Evolutionary conservation across 768 basidiomycete species (phyloP), one percentile per base, ranked within the genome.

Genomic region (Stropharia rugosoannulata): DNA sequence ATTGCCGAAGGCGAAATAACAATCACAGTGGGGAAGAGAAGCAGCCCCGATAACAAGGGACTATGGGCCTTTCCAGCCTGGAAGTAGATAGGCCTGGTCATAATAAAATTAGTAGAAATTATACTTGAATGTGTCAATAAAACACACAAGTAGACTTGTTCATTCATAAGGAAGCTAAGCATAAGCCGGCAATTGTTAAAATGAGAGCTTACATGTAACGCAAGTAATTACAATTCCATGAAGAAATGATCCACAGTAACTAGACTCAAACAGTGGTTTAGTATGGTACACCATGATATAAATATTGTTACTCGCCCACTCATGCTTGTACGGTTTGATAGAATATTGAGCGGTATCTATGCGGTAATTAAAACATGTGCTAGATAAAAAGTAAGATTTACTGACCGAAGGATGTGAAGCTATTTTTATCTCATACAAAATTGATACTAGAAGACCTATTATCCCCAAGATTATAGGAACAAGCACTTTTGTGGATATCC

Each of bases 391-490:
- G 22, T 27, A 15, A 35, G 13, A 25, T 16, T 3, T 3, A 32
- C 48, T 18, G 16, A 60, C 64, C 12, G 60, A 61, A 3, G 71
- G 67, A n/a, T 65, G 15, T 13, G 22, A 58, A 0, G 79, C 63
- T 8, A 64, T 61, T 0, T 32, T 56, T 0, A 59, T 64, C 55
- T 84, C 83, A 54, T 79, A 78, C 5, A 66, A 22, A 3, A 83
- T 25, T 59, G 80, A 83, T 1, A 44, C 58, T 0, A 51, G 68
- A 3, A 84, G 42, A 0, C 72, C 74, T 2, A 64, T 38, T 9
- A 77, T 7, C 0, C 83, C 83, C 15, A 81, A 22, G 22, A 76
- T 62, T 0, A 84, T 67, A 0, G 82, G 80, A 1, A 71, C 71
- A 6, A 84, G 69, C n/a, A 81, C 73, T 1, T 55, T 58, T 11